phyloP scores from a whole-genome alignment of 805 yeast genomes.

The Candida namnaoensis region DNA sequence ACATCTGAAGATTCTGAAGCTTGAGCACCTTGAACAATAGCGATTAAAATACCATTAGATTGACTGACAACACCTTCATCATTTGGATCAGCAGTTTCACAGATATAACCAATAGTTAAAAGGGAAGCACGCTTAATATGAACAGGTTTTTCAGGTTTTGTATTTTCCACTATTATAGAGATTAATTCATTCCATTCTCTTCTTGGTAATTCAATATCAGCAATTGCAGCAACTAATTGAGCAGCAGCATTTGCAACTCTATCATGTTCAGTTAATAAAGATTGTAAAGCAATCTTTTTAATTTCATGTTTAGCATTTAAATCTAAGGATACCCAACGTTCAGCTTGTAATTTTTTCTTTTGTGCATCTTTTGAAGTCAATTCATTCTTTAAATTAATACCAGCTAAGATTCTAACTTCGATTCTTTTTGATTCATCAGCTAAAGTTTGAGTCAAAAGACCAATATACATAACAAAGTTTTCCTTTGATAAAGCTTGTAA shows the following conservation, averaged over 20 bases:
- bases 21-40: slow-evolving; percentile 96
- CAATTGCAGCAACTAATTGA: slow-evolving; percentile 92
- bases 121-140: slow-evolving; percentile 81
- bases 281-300: slow-evolving; percentile 53
- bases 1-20: slow-evolving; percentile 61
- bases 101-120: slow-evolving; percentile 88
- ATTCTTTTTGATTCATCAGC: slow-evolving; percentile 53
- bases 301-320: slow-evolving; percentile 47
- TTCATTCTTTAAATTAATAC: slow-evolving; percentile 79
- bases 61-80: slow-evolving; percentile 67
- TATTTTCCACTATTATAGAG: slow-evolving; percentile 76
- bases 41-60: slow-evolving; percentile 86
- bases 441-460: slow-evolving; percentile 61
- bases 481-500: slow-evolving; percentile 62
- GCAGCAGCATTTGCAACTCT: slow-evolving; percentile 86
- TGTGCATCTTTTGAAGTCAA: slow-evolving; percentile 69
- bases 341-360: slow-evolving; percentile 50
- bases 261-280: slow-evolving; percentile 57
- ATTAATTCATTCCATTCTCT: slow-evolving; percentile 86
- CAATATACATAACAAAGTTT: slow-evolving; percentile 69
- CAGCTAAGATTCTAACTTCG: slow-evolving; percentile 90
- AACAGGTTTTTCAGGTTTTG: slow-evolving; percentile 69
- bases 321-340: slow-evolving; percentile 68
- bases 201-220: slow-evolving; percentile 88
- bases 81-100: slow-evolving; percentile 86